phyloP scores from a whole-genome alignment of 2,329 filamentous ascomycete species.

The Chrysoporthe deuterocubensis region DNA sequence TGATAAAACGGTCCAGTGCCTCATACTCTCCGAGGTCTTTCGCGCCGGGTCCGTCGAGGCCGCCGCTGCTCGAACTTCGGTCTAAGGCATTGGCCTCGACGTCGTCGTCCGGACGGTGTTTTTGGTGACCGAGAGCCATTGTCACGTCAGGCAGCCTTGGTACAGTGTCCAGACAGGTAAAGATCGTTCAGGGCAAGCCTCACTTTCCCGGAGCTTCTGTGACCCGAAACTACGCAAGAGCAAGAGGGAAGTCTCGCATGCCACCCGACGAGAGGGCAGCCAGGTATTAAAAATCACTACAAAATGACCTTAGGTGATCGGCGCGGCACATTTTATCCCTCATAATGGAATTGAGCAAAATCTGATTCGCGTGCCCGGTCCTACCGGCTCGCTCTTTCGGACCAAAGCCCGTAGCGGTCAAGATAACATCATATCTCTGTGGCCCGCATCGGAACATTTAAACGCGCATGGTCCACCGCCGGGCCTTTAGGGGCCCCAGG shows the following conservation, averaged over 20 bases:
- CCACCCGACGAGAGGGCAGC: not conserved
- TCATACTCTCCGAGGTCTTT: conserved; percentile 39
- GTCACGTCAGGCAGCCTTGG: not conserved
- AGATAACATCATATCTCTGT: conserved; percentile 5
- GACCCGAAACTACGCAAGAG: conserved; percentile 1
- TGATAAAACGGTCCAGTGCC: conserved; percentile 40
- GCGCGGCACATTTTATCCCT: conserved; percentile 1
- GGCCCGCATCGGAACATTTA: not conserved
- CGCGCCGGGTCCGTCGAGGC: conserved; percentile 2
- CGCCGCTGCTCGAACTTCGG: conserved; percentile 7
- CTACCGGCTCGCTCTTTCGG: conserved; percentile 16
- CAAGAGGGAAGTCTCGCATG: not conserved
- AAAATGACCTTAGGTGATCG: not conserved
- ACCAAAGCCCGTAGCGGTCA: conserved; percentile 1
- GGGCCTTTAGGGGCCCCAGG: not conserved
- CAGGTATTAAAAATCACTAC: not conserved
- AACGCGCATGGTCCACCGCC: conserved; percentile 4
- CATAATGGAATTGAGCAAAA: not conserved
- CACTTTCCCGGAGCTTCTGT: conserved; percentile 2
- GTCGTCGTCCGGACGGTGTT: conserved; percentile 14
- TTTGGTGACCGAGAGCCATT: conserved; percentile 24
- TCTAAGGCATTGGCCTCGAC: conserved; percentile 24
- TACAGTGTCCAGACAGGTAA: not conserved
- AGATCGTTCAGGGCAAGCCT: conserved; percentile 2
- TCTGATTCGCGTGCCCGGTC: conserved; percentile 11